These are phyloP conservation scores for Penicillium nucicola DNA, from an alignment of 495 filamentous ascomycete species.

Conservation along the genomic window DNA sequence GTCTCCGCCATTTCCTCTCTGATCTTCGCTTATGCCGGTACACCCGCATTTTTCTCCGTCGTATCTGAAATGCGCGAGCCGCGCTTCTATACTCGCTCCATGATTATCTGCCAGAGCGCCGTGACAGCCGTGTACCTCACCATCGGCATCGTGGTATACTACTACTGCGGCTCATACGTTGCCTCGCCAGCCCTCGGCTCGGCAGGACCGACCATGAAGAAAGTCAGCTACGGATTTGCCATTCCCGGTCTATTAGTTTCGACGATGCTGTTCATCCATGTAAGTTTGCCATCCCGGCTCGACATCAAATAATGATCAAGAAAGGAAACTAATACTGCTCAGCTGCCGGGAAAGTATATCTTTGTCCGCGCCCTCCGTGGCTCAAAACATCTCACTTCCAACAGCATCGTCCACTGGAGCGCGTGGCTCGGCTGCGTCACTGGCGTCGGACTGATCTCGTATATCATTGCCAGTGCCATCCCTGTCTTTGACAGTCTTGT, in stretches of 20 bases:
- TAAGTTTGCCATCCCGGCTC: slow-evolving; percentile 24
- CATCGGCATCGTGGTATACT: slow-evolving; percentile 65
- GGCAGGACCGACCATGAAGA: slow-evolving; percentile 57
- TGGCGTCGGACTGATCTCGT: slow-evolving; percentile 57
- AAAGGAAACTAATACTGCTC: slow-evolving; percentile 31
- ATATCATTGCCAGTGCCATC: slow-evolving; percentile 67
- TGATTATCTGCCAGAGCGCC: slow-evolving; percentile 42
- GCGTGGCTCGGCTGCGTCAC: slow-evolving; percentile 58
- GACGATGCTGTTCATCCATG: slow-evolving; percentile 28
- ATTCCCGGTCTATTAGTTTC: slow-evolving; percentile 52
- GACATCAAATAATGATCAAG: too few species aligned
- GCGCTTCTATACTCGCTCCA: slow-evolving; percentile 54
- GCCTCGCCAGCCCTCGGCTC: slow-evolving; percentile 67
- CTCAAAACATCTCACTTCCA: slow-evolving; percentile 53
- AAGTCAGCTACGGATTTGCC: slow-evolving; percentile 71
- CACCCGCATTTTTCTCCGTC: slow-evolving; percentile 66
- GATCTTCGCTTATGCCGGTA: slow-evolving; percentile 62
- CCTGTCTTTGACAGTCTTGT: slow-evolving; percentile 66
- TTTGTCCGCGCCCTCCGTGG: slow-evolving; percentile 56
- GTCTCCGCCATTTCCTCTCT: slow-evolving; percentile 67
- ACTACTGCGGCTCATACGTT: slow-evolving; percentile 65
- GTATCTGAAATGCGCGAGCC: slow-evolving; percentile 73
- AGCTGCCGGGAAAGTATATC: slow-evolving; percentile 53
- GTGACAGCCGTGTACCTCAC: slow-evolving; percentile 62
- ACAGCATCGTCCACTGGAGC: slow-evolving; percentile 52